Base-by-base conservation (phyloP, 139 green algal genomes). In the Coelastrella sp. region DNA sequence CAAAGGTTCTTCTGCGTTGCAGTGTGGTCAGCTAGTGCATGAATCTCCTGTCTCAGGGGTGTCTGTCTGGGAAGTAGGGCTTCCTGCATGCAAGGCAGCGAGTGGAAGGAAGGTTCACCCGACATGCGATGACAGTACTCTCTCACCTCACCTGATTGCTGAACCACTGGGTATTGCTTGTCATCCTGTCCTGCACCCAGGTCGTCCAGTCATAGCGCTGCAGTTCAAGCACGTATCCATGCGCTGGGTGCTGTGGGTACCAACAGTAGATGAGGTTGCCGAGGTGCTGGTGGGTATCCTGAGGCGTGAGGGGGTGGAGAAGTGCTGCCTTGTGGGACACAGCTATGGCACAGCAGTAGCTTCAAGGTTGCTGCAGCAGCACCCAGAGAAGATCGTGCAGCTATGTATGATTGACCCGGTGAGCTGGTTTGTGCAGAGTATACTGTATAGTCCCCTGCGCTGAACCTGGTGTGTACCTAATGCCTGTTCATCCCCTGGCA, bases 341-440 rank as follows among this genome's bases (percentile, higher is more conserved):
- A 90, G 66, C 54, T 96, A 95, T 80, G 94, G 94, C 80, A 96
- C 94, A 5, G 93, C 95, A 74, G 90, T 95, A 17, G 93, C 94
- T 2, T 92, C 85, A 32, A 90, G 92, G 47, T 79, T 96, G 20
- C 89, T 90, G 58, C 20, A 71, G 22, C 86, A 87, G 64, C 61
- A 76, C 17, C 84, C 84, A n/a, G 16, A 22, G 14, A 82, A 73
- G 71, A 75, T 89, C n/a, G 6, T 58, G 68, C 84, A 89, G 73
- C 32, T 75, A 20, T 83, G 71, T 22, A 57, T 89, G n/a, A 82
- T 89, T 5, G 84, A 89, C 71, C 84, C 84, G 54, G 71, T 88
- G 56, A 80, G 83, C 3, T 22, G 5, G 54, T 10, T 83, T 13
- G 19, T 66, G 54, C 54, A 64, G 77, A 22, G 5, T 57, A 19